A percentile compares a stretch with the other conserved stretches of the same genome.
Conservation (phyloP, 768 basidiomycete genomes). For the Neoboletus brunneissimus region DNA sequence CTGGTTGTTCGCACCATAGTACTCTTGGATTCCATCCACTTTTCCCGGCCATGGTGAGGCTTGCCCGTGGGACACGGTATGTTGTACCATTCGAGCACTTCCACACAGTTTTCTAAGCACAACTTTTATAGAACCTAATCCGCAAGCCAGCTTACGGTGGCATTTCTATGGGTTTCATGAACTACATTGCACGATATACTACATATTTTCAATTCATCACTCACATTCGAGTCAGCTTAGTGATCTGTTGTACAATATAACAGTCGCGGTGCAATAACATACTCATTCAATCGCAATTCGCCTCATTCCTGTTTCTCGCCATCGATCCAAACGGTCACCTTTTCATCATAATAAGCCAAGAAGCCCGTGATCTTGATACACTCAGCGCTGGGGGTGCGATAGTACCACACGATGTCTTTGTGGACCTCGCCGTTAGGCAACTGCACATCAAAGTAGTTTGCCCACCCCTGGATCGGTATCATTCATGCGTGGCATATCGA, state of each 20-base stretch:
- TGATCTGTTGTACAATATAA: slow-evolving; percentile 5
- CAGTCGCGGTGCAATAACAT: not conserved
- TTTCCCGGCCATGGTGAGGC: slow-evolving; percentile 14
- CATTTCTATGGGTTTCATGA: slow-evolving; percentile 10
- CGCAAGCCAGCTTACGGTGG: slow-evolving; percentile 17
- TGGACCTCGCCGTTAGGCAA: slow-evolving; percentile 42
- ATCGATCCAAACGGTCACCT: slow-evolving; percentile 64
- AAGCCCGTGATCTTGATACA: slow-evolving; percentile 49
- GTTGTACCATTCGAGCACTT: not conserved
- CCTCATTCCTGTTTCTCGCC: slow-evolving; percentile 47
- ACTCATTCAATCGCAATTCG: slow-evolving; percentile 12
- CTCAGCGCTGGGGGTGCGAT: slow-evolving; percentile 51
- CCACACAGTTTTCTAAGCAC: not conserved
- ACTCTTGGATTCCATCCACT: slow-evolving; percentile 12
- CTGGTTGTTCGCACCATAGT: slow-evolving; percentile 1
- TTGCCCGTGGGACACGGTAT: slow-evolving; percentile 19
- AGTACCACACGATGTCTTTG: slow-evolving; percentile 63
- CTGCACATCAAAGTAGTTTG: slow-evolving; percentile 54
- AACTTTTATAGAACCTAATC: slow-evolving; percentile 7
- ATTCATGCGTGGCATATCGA: not conserved
- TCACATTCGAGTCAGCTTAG: too few relatives aligned
- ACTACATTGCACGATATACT: not conserved
- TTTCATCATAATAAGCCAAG: slow-evolving; percentile 64
- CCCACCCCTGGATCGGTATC: slow-evolving; percentile 45
- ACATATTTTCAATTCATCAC: not conserved